A percentile compares a stretch with the other conserved stretches of the same genome.
phyloP scores from a whole-genome alignment of 2,329 filamentous ascomycete genomes.

The Aspergillus viridinutans region DNA sequence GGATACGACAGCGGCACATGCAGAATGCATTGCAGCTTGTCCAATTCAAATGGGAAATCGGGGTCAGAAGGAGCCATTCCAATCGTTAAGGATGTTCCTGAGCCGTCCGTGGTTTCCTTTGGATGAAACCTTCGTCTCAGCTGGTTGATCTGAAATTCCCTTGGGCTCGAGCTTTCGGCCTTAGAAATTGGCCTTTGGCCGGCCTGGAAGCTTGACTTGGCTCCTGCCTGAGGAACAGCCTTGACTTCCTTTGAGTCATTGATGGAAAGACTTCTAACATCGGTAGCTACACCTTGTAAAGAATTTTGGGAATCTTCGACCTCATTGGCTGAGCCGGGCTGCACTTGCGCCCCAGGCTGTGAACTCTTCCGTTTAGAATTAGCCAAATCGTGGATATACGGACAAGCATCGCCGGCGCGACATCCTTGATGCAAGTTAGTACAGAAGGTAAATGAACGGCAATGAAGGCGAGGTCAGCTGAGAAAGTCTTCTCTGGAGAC shows the following conservation, averaged over 20 bases:
- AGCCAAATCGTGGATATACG: slow-evolving; percentile 45
- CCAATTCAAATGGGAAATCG: slow-evolving; percentile 76
- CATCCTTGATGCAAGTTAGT: slow-evolving; percentile 42
- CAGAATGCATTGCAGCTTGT: slow-evolving; percentile 63
- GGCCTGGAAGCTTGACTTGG: slow-evolving; percentile 30
- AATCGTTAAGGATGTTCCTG: slow-evolving; percentile 59
- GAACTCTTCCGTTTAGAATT: slow-evolving; percentile 13
- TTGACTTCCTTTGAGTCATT: slow-evolving; percentile 23
- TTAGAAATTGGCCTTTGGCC: slow-evolving; percentile 64
- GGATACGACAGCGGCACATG: slow-evolving; percentile 64
- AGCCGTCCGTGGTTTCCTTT: slow-evolving; percentile 43
- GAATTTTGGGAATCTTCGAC: slow-evolving; percentile 2
- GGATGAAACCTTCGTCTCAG: slow-evolving; percentile 62
- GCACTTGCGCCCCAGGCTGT: slow-evolving; percentile 12
- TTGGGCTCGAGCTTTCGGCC: slow-evolving; percentile 62
- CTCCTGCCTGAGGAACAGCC: slow-evolving; percentile 34
- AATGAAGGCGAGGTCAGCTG: not conserved
- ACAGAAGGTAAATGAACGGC: not conserved
- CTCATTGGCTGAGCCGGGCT: slow-evolving; percentile 9
- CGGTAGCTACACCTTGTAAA: slow-evolving; percentile 10
- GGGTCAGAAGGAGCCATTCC: slow-evolving; percentile 70
- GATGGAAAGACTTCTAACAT: slow-evolving; percentile 15
- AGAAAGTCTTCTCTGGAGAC: not conserved
- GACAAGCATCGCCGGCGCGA: slow-evolving; percentile 49
- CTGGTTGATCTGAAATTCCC: slow-evolving; percentile 71